Percentiles rank a stretch among this genome's conserved stretches.
Conservation (phyloP, 331 rosid species). For the Phaseolus coccineus region DNA sequence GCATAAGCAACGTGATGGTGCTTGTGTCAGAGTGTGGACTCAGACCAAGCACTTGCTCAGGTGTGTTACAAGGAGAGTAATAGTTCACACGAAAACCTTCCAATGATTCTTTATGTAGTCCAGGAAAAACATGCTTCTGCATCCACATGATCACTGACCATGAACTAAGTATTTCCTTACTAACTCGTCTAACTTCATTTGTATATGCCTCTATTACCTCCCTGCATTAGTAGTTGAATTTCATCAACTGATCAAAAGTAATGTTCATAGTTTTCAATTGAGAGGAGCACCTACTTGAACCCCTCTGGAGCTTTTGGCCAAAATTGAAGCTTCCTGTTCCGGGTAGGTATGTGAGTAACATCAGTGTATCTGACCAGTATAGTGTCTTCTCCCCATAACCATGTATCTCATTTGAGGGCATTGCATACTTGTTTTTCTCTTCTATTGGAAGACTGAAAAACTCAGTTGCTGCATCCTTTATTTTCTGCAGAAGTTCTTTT, state of each 20-base stretch:
- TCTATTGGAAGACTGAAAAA: slow-evolving; percentile 48
- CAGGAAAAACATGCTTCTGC: slow-evolving; percentile 35
- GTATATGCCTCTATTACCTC: slow-evolving; percentile 41
- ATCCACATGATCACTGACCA: slow-evolving; percentile 19
- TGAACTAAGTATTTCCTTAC: slow-evolving; percentile 2
- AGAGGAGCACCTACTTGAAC: slow-evolving; percentile 42
- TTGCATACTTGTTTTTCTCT: slow-evolving; percentile 51
- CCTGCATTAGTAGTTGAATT: slow-evolving; percentile 31
- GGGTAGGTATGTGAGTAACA: slow-evolving; percentile 38
- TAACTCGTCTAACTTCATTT: slow-evolving; percentile 2
- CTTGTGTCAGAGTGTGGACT: slow-evolving; percentile 53
- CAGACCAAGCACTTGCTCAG: slow-evolving; percentile 44
- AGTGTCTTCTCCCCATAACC: slow-evolving; percentile 49
- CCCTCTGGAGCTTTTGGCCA: slow-evolving; percentile 51
- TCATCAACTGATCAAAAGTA: neutral
- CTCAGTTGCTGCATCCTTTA: slow-evolving; percentile 44
- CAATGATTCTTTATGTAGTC: slow-evolving; percentile 7
- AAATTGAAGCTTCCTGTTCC: slow-evolving; percentile 14
- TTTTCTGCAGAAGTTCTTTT: slow-evolving; percentile 40
- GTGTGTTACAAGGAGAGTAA: slow-evolving; percentile 37
- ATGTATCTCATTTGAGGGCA: slow-evolving; percentile 28
- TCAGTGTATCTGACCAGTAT: slow-evolving; percentile 46
- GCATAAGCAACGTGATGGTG: slow-evolving; percentile 51
- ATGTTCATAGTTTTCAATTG: neutral
- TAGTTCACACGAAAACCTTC: slow-evolving; percentile 18